Evolutionary conservation across 805 yeast genomes (phyloP), one percentile per base, ranked within the genome.

Genomic region (Maudiozyma pseudohumilis): DNA sequence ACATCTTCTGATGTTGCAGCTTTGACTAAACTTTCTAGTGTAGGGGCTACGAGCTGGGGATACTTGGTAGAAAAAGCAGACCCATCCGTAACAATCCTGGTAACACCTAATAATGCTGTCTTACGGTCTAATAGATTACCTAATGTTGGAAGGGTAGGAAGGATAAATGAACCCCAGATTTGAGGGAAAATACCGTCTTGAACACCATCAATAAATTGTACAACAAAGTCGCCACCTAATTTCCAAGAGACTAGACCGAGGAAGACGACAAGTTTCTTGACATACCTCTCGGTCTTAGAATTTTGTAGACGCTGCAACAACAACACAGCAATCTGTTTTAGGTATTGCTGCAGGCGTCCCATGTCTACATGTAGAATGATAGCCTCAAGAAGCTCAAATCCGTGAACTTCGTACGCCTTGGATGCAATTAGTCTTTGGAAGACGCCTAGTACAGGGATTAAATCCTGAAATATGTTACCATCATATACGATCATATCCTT

Each of bases 371-470:
- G 60, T 30, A 74, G 51, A 30, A 89, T 58, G 34, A 92, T 77
- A 3, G 70, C 64, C 54, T 83, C 88, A 32, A 92, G 61, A 30
- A 92, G 64, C 40, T 92, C 97, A 59, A 92, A 81, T 2, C 96
- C 97, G 50, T 75, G 71, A 27, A 63, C 62, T 50, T 92, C 97
- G 50, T 86, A 80, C 12, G 76, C 70, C 47, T 80, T 82, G 0
- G 96, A 85, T 1, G 96, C 77, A 36, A 92, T 75, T 46, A 92
- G 66, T 57, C 88, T 86, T 63, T 94, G 98, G 68, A 85, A 94
- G n/a, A 92, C 95, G 28, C 99, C 99, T 29, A 92, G 65, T 22
- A 92, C 72, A 3, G 96, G 95, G 25, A 82, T 73, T 29, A 86
- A 56, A 34, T 68, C 71, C n/a, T 52, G 49, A 33, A 62, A 68